A percentile compares a stretch with the other conserved stretches of the same genome.
Conservation (phyloP, 371 early-diverging fungal species). For the Circinella minor region DNA sequence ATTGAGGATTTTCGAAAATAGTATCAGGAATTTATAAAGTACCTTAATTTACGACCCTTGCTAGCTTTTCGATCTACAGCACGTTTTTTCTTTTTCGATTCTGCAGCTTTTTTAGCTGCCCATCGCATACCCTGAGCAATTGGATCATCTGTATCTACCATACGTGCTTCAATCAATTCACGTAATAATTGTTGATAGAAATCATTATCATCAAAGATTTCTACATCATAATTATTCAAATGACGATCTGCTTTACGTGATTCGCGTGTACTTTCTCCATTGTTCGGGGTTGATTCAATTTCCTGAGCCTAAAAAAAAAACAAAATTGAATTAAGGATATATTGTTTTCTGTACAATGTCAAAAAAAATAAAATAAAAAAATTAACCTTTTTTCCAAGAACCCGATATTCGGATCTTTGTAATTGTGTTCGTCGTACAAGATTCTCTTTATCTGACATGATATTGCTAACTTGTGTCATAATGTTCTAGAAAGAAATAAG, state of each 20-base stretch:
- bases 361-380: not conserved
- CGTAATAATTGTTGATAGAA: constrained; percentile 92
- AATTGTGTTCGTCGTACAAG: constrained; percentile 87
- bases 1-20: too few relatives aligned
- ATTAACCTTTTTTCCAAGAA: constrained; percentile 51
- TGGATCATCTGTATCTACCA: constrained; percentile 89
- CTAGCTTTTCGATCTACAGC: constrained; percentile 78
- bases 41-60: constrained; percentile 89
- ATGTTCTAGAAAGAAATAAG: constrained; percentile 45
- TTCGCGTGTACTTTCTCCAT: constrained; percentile 7
- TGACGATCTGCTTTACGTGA: constrained; percentile 60
- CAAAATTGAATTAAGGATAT: not conserved
- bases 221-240: constrained; percentile 75
- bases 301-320: not conserved
- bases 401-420: constrained; percentile 70
- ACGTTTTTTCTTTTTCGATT: constrained; percentile 68
- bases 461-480: constrained; percentile 78
- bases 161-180: constrained; percentile 92
- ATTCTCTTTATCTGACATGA: constrained; percentile 75
- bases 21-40: constrained; percentile 4
- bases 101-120: constrained; percentile 76
- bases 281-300: not conserved
- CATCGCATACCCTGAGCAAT: constrained; percentile 78
- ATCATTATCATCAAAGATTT: constrained; percentile 95
- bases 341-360: not conserved